These are phyloP conservation scores for Vitis cinerea DNA, from an alignment of 164 flowering plant species.

Conservation along the genomic window DNA sequence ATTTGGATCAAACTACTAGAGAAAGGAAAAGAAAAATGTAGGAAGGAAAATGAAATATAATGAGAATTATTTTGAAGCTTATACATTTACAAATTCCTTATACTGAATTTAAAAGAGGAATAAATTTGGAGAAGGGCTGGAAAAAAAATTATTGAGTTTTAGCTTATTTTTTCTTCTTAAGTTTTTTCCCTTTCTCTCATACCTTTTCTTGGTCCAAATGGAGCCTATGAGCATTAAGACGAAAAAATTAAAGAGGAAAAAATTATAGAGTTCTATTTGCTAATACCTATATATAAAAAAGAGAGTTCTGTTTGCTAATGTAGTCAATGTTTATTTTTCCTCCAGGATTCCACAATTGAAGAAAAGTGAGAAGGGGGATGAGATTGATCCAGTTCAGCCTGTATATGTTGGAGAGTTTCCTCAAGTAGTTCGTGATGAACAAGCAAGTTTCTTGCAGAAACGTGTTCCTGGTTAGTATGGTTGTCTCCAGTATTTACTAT, in stretches of 20 bases:
- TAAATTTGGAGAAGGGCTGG: no score
- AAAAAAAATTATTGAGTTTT: no score
- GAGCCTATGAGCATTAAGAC: neutral
- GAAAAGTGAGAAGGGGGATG: slow-evolving; percentile 48
- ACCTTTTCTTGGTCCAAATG: neutral
- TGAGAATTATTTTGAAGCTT: no score
- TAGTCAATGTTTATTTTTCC: neutral
- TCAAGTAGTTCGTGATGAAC: slow-evolving; percentile 78
- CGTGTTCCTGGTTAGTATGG: slow-evolving; percentile 47
- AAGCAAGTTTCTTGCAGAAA: slow-evolving; percentile 42
- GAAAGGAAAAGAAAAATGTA: no score
- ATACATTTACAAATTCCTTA: no score
- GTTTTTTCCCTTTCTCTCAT: no score
- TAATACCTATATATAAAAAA: neutral
- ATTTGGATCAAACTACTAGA: no score
- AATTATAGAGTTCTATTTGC: neutral
- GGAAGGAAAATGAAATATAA: no score
- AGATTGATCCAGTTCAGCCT: slow-evolving; percentile 56
- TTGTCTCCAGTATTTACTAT: neutral
- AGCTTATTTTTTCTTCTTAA: no score
- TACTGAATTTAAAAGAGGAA: no score
- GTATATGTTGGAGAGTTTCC: slow-evolving; percentile 93
- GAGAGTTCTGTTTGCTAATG: neutral
- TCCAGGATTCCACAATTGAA: slow-evolving; percentile 54
- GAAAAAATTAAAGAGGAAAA: no score